These are phyloP conservation scores for Citrus hindsii DNA, from an alignment of 345 rosid genomes.

Conservation along the genomic window DNA sequence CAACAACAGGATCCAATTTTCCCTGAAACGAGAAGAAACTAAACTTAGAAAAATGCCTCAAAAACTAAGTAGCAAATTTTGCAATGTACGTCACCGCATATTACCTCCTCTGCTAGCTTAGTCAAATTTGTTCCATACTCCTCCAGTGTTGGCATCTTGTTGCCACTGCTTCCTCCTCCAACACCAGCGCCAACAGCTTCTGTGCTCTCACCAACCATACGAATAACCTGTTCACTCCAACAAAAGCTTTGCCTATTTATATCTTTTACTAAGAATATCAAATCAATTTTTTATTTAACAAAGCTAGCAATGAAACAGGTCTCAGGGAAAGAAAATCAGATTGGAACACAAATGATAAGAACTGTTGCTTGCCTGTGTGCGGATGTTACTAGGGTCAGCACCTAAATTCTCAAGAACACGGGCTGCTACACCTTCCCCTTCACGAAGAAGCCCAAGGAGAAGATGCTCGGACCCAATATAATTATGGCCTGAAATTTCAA, in stretches of 20 bases:
- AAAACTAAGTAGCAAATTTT: background rate
- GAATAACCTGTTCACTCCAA: slow-evolving; percentile 63
- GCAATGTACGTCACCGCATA: background rate
- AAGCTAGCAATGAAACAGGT: background rate
- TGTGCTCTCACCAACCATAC: slow-evolving; percentile 96
- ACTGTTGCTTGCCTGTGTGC: slow-evolving; percentile 71
- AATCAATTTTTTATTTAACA: background rate
- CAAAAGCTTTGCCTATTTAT: background rate
- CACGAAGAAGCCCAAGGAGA: slow-evolving; percentile 92
- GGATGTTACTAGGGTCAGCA: slow-evolving; percentile 86
- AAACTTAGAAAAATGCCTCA: background rate
- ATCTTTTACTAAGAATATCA: background rate
- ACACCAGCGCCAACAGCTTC: slow-evolving; percentile 77
- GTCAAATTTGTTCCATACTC: slow-evolving; percentile 98
- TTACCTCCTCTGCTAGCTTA: slow-evolving; percentile 95
- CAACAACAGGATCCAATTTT: slow-evolving; percentile 97
- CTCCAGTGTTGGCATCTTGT: slow-evolving; percentile 97
- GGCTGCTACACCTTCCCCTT: slow-evolving; percentile 99
- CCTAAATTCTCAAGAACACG: slow-evolving; percentile 97
- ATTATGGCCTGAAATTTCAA: slow-evolving; percentile 71
- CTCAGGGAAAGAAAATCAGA: background rate
- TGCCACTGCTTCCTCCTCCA: slow-evolving; percentile 74
- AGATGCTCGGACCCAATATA: slow-evolving; percentile 99
- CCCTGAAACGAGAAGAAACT: slow-evolving; percentile 48
- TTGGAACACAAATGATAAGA: background rate